Percentiles rank a stretch among this genome's conserved stretches.
These are phyloP conservation scores for Sisymbrium irio DNA, from an alignment of 345 rosid species.

Conservation along the genomic window DNA sequence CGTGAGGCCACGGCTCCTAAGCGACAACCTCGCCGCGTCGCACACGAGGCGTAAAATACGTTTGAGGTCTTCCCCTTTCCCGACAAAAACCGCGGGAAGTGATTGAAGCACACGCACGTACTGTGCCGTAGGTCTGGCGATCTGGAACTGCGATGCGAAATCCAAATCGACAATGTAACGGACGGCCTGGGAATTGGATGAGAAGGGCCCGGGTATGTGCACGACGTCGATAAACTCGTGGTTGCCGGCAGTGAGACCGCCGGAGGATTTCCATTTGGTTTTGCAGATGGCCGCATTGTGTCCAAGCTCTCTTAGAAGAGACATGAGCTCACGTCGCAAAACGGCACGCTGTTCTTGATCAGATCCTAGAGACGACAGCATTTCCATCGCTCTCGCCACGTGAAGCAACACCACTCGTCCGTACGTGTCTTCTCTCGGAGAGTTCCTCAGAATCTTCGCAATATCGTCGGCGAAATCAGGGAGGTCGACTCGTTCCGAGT, in stretches of 20 bases:
- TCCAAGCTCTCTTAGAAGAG: conserved; percentile 55
- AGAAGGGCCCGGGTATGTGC: conserved; percentile 12
- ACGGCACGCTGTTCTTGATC: conserved; percentile 27
- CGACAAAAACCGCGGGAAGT: conserved; percentile 64
- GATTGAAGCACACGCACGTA: conserved; percentile 44
- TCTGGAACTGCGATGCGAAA: conserved; percentile 67
- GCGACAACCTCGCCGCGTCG: conserved; percentile 63
- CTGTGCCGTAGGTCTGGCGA: conserved; percentile 77
- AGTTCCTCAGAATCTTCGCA: background rate
- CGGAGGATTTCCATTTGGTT: conserved; percentile 72
- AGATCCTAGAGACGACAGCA: conserved; percentile 35
- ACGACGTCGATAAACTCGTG: conserved; percentile 86
- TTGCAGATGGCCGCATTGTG: conserved; percentile 90
- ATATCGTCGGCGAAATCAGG: conserved; percentile 40
- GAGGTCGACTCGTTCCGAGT: conserved; percentile 41
- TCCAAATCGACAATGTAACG: conserved; percentile 77
- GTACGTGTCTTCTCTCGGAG: conserved; percentile 42
- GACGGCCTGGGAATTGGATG: conserved; percentile 6
- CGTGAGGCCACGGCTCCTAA: conserved; percentile 55
- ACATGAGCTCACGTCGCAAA: conserved; percentile 56
- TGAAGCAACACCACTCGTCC: conserved; percentile 41
- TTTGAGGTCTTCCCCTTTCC: conserved; percentile 61
- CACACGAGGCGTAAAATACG: conserved; percentile 48
- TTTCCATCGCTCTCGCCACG: conserved; percentile 50
- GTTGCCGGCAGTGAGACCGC: conserved; percentile 55